These are phyloP conservation scores for Aureobasidium sp. DNA, from an alignment of 2,329 filamentous ascomycete genomes.

Conservation along the genomic window DNA sequence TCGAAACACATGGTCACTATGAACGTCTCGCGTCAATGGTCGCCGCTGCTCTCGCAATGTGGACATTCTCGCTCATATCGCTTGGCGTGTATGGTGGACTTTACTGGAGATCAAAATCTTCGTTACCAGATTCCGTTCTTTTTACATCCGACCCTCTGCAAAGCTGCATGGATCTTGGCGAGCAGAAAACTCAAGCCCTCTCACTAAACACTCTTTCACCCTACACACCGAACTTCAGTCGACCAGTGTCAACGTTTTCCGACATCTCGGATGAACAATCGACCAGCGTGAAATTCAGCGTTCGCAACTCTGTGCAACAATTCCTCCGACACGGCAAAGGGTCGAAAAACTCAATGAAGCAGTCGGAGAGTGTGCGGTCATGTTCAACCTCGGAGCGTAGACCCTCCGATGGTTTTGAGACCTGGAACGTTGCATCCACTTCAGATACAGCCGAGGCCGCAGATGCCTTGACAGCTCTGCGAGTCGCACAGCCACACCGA, in stretches of 20 bases:
- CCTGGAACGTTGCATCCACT: constrained; percentile 58
- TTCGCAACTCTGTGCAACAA: constrained; percentile 19
- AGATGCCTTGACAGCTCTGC: constrained; percentile 21
- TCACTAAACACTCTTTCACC: background rate
- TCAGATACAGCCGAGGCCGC: constrained; percentile 40
- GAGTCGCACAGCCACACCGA: constrained; percentile 35
- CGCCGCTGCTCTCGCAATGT: constrained; percentile 21
- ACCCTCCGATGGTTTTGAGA: constrained; percentile 56
- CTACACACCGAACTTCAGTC: constrained; percentile 12
- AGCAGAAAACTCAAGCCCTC: background rate
- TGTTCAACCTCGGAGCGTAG: constrained; percentile 28
- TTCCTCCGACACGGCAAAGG: constrained; percentile 35
- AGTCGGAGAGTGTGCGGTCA: background rate
- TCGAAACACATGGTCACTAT: constrained; percentile 1
- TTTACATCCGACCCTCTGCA: background rate
- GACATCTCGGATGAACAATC: constrained; percentile 13
- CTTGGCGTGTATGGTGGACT: constrained; percentile 20
- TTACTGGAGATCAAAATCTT: constrained; percentile 14
- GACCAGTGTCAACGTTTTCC: constrained; percentile 15
- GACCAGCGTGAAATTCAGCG: constrained; percentile 17
- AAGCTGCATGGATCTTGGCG: background rate
- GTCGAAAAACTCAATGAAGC: background rate
- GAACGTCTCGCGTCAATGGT: constrained; percentile 10
- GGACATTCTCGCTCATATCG: constrained; percentile 18
- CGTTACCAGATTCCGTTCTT: constrained; percentile 4